Base-by-base conservation (phyloP, 1,139 yeast genomes). In the Yamadazyma dushanensis region DNA sequence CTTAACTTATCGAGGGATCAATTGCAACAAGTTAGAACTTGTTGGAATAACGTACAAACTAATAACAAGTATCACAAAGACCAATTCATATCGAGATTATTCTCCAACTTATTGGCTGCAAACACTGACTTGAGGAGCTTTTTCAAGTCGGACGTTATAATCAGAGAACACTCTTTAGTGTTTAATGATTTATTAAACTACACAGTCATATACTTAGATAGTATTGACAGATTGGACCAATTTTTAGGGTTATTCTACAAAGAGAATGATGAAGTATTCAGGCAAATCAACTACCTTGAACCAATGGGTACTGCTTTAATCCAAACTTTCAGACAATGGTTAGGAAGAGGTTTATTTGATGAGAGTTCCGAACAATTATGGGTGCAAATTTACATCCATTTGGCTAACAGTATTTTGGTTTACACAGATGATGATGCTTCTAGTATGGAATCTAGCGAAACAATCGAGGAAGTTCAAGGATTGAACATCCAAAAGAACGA, bases 241-340 rank as follows among this genome's bases (percentile, higher is more conserved):
- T 68, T 68, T 41, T 54, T 69, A 49, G 39, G 33, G 20, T 63
- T 56, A 35, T 70, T 67, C 47, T 56, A 59, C 25, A 47, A 48
- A 23, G 72, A 67, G 38, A 62, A 68, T 46, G 54, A 50, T 13
- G 49, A 50, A 8, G 51, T 67, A 38, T 51, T 60, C 20, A 37
- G 43, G 5, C 48, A 47, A 21, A 61, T 66, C 3, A 49, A 54
- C 16, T 69, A 70, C 48, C 59, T 70, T 45, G 76, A 69, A 46
- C 66, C 70, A 31, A 63, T 70, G 70, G 75, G 76, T 8, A 47
- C 58, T 26, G 61, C 68, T 9, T 54, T 70, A 31, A 59, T 70
- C 27, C 59, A 58, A 38, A 68, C 75, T 8, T 60, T 69, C 44
- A 63, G 63, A 38, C 63, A 63, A 47, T 53, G 62, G 53, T 57